Evolutionary conservation across 179 eudicot species (phyloP), one percentile per base, ranked within the genome.

Genomic region (Camellia oleifera): DNA sequence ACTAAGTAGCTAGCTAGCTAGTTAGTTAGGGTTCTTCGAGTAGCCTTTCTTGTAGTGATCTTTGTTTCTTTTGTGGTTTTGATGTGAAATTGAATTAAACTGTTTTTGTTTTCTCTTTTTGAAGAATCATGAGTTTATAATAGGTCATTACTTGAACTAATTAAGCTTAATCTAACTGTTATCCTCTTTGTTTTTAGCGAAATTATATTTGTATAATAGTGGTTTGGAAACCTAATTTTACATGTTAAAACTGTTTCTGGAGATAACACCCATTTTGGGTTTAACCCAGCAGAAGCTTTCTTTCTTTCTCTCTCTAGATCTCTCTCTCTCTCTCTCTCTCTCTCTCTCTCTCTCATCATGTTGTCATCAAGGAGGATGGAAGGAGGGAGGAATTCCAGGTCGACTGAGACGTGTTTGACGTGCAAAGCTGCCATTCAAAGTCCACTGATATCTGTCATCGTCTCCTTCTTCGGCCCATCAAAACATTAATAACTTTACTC

Each of bases 341-440:
- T 40, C 74, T 18, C 40, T 50, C 74, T 71, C 9, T 3, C 61
- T 57, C 11, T 57, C 10, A 9, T 2, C 10, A 1, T 52, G 48
- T 11, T 32, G 17, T 46, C 56, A 46, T 48, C 4, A 57, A 57
- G 61, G 61, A 9, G 45, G n/a, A 46, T 18, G 26, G 17, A 46
- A 69, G 17, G 56, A 69, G 3, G 76, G 18, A 53, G 45, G 46
- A 63, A 14, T 62, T 63, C 23, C 70, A 63, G 7, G 58, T 12
- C 42, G 17, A 7, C 26, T 26, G 7, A 77, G 44, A 48, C 60
- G 72, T 77, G 72, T 50, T 77, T 64, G 72, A 52, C 62, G 52
- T 65, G 79, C 72, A 26, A 15, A 53, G 78, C 54, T 18, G 54
- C 66, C 57, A 32, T 74, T 48, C 23, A n/a, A 13, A 2, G 23